These are phyloP conservation scores for Amorphotheca resinae DNA, from an alignment of 495 filamentous ascomycete genomes.

Conservation along the genomic window DNA sequence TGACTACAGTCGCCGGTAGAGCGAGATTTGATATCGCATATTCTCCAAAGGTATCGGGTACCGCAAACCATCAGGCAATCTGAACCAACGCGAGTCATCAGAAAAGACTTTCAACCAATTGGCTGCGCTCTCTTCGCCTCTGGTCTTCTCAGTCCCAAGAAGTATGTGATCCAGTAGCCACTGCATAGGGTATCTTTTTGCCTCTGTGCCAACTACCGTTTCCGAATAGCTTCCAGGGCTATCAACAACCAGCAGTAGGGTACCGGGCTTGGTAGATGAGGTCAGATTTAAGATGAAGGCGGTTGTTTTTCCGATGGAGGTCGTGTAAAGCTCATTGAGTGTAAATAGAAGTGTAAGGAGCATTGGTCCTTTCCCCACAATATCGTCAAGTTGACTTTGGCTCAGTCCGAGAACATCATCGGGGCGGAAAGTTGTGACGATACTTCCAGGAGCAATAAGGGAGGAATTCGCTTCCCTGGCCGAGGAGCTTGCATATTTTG, in stretches of 20 bases:
- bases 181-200: conserved; percentile 81
- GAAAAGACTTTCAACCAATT: conserved; percentile 61
- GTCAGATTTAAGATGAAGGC: conserved; percentile 56
- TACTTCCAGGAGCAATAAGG: conserved; percentile 6
- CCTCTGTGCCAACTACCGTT: conserved; percentile 44
- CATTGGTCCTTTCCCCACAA: conserved; percentile 24
- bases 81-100: conserved; percentile 76
- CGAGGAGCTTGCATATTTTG: conserved; percentile 43
- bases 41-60: conserved; percentile 86
- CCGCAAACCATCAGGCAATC: conserved; percentile 48
- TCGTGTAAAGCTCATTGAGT: conserved; percentile 85
- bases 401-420: conserved; percentile 48
- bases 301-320: conserved; percentile 62
- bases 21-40: conserved; percentile 86
- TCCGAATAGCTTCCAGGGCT: conserved; percentile 88
- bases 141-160: conserved; percentile 26
- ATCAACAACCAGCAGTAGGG: conserved; percentile 76
- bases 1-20: conserved; percentile 37
- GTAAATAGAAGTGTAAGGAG: conserved; percentile 85
- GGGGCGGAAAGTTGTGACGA: conserved; percentile 42
- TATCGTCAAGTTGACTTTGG: conserved; percentile 25
- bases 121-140: conserved; percentile 1
- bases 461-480: conserved; percentile 28
- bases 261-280: conserved; percentile 36
- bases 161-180: conserved; percentile 83